phyloP scores from a whole-genome alignment of 345 rosid species.

The Syzygium aqueum region DNA sequence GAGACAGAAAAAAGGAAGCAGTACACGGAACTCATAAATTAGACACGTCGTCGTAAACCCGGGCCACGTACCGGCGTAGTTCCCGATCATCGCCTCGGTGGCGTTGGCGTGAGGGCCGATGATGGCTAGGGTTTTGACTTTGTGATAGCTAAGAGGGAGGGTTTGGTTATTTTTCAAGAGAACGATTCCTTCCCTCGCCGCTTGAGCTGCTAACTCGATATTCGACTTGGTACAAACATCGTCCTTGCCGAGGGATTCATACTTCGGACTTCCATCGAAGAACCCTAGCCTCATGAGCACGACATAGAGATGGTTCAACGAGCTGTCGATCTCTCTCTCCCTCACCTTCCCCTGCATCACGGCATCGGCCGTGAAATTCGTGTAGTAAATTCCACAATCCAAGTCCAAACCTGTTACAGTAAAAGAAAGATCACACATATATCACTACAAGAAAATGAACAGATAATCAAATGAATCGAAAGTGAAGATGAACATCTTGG shows the following conservation, averaged over 20 bases:
- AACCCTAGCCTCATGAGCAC: conserved; percentile 61
- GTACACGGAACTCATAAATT: background rate
- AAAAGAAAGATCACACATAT: background rate
- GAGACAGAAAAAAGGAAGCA: background rate
- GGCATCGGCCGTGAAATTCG: conserved; percentile 17
- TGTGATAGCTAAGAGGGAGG: conserved; percentile 16
- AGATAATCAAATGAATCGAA: too few species aligned
- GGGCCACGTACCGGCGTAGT: conserved; percentile 35
- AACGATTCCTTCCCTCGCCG: conserved; percentile 51
- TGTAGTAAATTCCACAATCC: conserved; percentile 49
- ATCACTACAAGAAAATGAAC: background rate
- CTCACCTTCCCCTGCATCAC: conserved; percentile 30
- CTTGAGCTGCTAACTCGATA: conserved; percentile 36
- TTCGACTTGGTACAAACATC: conserved; percentile 25
- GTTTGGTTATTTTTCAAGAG: conserved; percentile 36
- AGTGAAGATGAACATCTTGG: background rate
- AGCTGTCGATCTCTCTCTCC: conserved; percentile 20
- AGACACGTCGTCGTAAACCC: background rate
- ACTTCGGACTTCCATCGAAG: conserved; percentile 44
- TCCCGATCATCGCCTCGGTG: conserved; percentile 43
- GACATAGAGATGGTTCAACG: conserved; percentile 19
- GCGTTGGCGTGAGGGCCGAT: conserved; percentile 56
- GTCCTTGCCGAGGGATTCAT: conserved; percentile 16
- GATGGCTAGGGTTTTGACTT: conserved; percentile 19
- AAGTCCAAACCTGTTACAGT: conserved; percentile 35